Base-by-base conservation (phyloP, 495 filamentous ascomycete species). In the Choiromyces venosus region DNA sequence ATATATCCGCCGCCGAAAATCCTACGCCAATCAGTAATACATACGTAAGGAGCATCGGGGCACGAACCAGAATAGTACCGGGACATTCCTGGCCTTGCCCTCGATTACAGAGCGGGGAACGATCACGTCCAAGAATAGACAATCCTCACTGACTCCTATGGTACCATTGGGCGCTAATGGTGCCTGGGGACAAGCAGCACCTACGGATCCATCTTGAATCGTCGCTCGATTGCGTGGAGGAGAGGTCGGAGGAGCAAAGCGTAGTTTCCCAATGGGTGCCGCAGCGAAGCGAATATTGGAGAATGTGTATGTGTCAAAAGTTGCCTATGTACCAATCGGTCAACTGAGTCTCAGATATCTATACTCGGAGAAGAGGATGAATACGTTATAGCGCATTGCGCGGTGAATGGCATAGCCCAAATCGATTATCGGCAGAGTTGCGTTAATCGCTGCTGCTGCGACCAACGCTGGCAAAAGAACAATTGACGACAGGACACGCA, bases 1-100 rank as follows among this genome's bases (percentile, higher is more conserved):
- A 83, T 80, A 68, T 87, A 91, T 0, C 85, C 89, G 19, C 89
- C 89, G 8, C 88, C 89, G 73, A 85, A 87, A 8, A 72, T 16
- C 75, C 73, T 72, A 16, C 12, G 8, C 0, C 6, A 42, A 40
- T 76, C 8, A 71, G 68, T 10, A 46, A 33, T n/a, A 1, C 66
- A 37, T n/a, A n/a, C 14, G 8, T 44, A 19, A 18, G 14, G n/a
- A 1, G n/a, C 9, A 9, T 12, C 33, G 3, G 19, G 21, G 35
- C 8, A 71, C 64, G n/a, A 36, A 69, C 73, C 66, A 72, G 12
- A 77, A 72, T 37, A 66, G 16, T 6, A 71, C 65, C 1, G 65
- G 68, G 6, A 75, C 69, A 35, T 71, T 37, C 33, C 68, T 66
- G 38, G n/a, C 5, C 2, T 66, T 37, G 0, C 66, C 75, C 2